Percentiles rank a stretch among this genome's conserved stretches.
phyloP scores from a whole-genome alignment of 2,329 filamentous ascomycete genomes.

The Didymella pomorum region DNA sequence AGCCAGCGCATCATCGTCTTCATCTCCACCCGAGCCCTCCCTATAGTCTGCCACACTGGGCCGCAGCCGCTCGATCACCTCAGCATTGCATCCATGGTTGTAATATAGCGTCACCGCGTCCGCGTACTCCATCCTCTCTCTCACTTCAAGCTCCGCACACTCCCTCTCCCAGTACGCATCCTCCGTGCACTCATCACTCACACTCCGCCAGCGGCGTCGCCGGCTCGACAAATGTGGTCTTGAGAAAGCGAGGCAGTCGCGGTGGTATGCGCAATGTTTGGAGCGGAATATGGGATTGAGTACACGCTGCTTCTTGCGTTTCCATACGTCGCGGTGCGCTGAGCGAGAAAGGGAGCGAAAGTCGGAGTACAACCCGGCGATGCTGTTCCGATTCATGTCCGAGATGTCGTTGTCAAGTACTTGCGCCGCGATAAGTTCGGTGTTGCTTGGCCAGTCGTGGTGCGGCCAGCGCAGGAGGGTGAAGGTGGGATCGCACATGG shows the following conservation, averaged over 20 bases:
- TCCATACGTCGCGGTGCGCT: not conserved
- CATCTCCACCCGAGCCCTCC: not conserved
- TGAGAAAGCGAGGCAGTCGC: not conserved
- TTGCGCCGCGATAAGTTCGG: not conserved
- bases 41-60: not conserved
- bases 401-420: not conserved
- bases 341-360: not conserved
- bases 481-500: not conserved
- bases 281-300: not conserved
- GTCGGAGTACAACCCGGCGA: not conserved
- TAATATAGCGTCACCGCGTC: slow-evolving; percentile 1
- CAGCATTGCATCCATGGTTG: not conserved
- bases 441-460: not conserved
- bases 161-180: slow-evolving; percentile 1
- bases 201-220: not conserved
- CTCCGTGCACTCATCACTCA: not conserved
- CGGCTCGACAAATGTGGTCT: not conserved
- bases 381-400: not conserved
- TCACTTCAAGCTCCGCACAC: not conserved
- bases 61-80: not conserved
- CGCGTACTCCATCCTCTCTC: not conserved
- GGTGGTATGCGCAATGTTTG: not conserved
- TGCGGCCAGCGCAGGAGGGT: not conserved
- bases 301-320: not conserved
- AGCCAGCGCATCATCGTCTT: not conserved